A percentile compares a stretch with the other conserved stretches of the same genome.
phyloP scores from a whole-genome alignment of 1,284 basidiomycete genomes.

The Heliocybe sulcata region DNA sequence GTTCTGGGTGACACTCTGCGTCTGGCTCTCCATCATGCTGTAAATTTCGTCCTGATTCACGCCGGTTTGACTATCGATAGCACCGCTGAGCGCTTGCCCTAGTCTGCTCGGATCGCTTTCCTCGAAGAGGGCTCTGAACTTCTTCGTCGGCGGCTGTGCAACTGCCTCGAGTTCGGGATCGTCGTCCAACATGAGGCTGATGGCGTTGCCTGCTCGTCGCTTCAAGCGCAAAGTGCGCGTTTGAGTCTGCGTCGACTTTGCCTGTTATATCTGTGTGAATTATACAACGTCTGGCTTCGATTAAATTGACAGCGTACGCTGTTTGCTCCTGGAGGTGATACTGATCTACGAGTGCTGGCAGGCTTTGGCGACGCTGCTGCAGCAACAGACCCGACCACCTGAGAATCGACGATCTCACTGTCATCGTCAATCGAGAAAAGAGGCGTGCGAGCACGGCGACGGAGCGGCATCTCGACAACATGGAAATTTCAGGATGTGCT shows the following conservation, averaged over 20 bases:
- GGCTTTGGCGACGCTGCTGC: not conserved
- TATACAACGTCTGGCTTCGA: too few relatives aligned
- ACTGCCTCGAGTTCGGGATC: conserved; percentile 15
- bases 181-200: conserved; percentile 10
- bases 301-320: not conserved
- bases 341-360: not conserved
- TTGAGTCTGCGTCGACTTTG: not conserved
- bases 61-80: conserved; percentile 3
- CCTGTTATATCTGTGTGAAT: not conserved
- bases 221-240: not conserved
- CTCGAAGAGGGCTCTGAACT: conserved; percentile 66
- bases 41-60: conserved; percentile 7
- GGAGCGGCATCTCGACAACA: not conserved
- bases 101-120: conserved; percentile 46
- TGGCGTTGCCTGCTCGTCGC: not conserved
- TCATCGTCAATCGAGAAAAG: not conserved
- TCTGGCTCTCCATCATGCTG: conserved; percentile 27
- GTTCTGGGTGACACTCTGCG: conserved; percentile 16
- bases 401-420: not conserved
- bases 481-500: not conserved
- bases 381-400: not conserved
- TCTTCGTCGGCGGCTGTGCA: conserved; percentile 54
- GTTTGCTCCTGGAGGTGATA: not conserved
- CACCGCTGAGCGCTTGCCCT: conserved; percentile 4
- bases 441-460: not conserved